Evolutionary conservation across 306 rosid genomes (phyloP), one percentile per base, ranked within the genome.

Genomic region (Astragalus membranaceus): DNA sequence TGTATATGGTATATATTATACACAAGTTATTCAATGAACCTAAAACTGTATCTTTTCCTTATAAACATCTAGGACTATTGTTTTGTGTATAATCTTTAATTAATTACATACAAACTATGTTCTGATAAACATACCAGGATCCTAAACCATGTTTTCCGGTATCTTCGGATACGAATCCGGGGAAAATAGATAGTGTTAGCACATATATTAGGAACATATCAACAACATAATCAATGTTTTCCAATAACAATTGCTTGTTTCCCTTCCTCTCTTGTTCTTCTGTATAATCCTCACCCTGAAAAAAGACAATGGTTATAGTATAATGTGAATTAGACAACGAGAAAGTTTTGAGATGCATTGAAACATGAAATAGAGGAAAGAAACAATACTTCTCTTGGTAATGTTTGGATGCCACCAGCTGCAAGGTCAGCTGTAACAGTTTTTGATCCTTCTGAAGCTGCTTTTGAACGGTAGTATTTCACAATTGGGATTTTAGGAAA

Each of bases 371-470:
- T 2, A 42, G 48, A 63, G 9, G 8, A 33, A 37, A 64, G 62
- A 61, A 64, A 30, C 33, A 80, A 14, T 73, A 78, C 90, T 56
- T 12, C 75, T 78, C n/a, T 72, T 1, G 81, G 61, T 67, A 73
- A 61, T 63, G 83, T 63, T 47, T 72, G 87, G 82, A 93, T 86
- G 67, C 96, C 96, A 71, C 90, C 94, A 26, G 97, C 97, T 0
- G 90, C 94, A 65, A 93, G 97, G 72, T 93, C 98, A 46, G 92
- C 85, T 66, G 96, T 72, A 69, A 93, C 97, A 30, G 98, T 93
- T 84, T 90, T 90, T 8, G 93, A 82, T 71, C 97, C 98, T 81
- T 93, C 96, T 14, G 85, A 87, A 55, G 97, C 96, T 23, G 97
- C 98, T 79, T 80, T 90, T 70, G 90, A 74, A 57, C 97, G 97